phyloP scores from a whole-genome alignment of 2,329 filamentous ascomycete genomes.

The Beauveria medogensis region DNA sequence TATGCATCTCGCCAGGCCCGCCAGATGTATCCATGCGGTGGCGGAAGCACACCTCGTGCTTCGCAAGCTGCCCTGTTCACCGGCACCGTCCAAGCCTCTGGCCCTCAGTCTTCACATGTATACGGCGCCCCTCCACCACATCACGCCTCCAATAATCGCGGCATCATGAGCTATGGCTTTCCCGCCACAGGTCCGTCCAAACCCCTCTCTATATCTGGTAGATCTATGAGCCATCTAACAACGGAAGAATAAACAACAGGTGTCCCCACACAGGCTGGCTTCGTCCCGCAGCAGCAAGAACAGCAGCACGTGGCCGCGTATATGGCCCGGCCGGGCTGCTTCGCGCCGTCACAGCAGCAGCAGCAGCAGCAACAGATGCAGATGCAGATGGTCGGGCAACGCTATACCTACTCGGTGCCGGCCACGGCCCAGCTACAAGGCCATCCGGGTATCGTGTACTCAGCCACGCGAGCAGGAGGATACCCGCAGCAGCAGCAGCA shows the following conservation, averaged over 20 bases:
- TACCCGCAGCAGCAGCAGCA: not conserved
- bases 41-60: constrained; percentile 4
- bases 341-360: not conserved
- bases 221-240: too few species aligned
- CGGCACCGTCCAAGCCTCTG: not conserved
- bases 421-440: not conserved
- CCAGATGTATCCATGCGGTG: not conserved
- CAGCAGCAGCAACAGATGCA: not conserved
- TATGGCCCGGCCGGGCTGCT: not conserved
- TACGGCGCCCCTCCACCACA: too few species aligned
- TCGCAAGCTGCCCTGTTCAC: not conserved
- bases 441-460: not conserved
- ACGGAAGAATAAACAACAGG: not conserved
- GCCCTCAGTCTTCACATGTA: too few species aligned
- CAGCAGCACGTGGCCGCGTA: not conserved
- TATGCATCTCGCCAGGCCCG: not conserved
- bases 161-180: not conserved
- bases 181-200: not conserved
- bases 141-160: too few species aligned
- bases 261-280: not conserved
- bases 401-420: not conserved
- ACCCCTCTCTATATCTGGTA: too few species aligned
- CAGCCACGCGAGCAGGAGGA: too few species aligned
- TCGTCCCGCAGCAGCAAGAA: not conserved
- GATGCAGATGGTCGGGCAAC: not conserved